phyloP scores from a whole-genome alignment of 1,139 yeast genomes.

The Candida smagusa region DNA sequence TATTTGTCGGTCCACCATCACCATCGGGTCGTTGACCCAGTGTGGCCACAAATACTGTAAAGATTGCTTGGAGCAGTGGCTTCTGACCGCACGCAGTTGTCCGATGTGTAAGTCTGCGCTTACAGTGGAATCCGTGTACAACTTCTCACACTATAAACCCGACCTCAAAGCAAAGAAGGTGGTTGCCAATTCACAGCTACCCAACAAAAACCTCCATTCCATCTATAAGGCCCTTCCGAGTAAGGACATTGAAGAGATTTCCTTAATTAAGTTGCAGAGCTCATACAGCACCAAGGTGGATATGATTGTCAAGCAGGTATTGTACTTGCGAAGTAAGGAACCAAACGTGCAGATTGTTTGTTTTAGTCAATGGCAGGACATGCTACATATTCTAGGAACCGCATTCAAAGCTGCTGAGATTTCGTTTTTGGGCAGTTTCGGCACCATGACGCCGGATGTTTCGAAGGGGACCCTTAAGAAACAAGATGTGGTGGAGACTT shows the following conservation, averaged over 20 bases:
- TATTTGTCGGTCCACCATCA: conserved; percentile 70
- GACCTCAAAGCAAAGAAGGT: conserved; percentile 47
- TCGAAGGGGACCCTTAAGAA: conserved; percentile 22
- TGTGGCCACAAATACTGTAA: conserved; percentile 92
- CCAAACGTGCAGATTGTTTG: conserved; percentile 74
- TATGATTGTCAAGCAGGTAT: conserved; percentile 68
- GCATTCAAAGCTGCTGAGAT: conserved; percentile 65
- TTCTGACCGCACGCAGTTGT: conserved; percentile 51
- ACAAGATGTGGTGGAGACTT: conserved; percentile 52
- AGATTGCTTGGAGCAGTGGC: conserved; percentile 75
- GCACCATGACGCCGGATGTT: conserved; percentile 33
- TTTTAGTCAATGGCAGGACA: conserved; percentile 85
- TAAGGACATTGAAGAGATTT: conserved; percentile 41
- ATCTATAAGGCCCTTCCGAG: conserved; percentile 50
- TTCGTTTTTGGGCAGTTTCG: conserved; percentile 42
- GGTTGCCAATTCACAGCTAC: conserved; percentile 18
- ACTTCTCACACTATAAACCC: conserved; percentile 50
- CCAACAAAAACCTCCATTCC: conserved; percentile 29
- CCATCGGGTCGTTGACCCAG: conserved; percentile 72
- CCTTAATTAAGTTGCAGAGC: conserved; percentile 36
- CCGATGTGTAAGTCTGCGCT: conserved; percentile 72
- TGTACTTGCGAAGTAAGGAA: conserved; percentile 57
- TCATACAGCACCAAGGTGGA: conserved; percentile 85
- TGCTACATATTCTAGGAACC: conserved; percentile 61
- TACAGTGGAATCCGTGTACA: conserved; percentile 47